Conservation (phyloP, 1,284 basidiomycete species). For the Trichosporon sp. region DNA sequence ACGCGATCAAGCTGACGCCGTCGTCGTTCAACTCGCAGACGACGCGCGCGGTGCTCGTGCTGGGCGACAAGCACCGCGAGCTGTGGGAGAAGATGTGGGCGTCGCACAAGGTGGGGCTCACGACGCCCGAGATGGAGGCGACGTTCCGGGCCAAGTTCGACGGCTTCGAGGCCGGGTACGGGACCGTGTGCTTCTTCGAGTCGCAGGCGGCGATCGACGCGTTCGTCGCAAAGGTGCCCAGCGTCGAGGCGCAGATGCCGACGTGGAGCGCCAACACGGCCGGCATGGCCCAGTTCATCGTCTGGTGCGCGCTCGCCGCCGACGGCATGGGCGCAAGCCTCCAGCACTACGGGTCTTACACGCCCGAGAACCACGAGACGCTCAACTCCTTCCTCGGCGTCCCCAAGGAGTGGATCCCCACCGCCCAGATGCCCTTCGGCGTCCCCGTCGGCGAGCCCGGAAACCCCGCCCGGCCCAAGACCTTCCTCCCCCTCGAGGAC, state of each 20-base stretch:
- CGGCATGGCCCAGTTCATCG: conserved; percentile 43
- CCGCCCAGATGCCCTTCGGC: conserved; percentile 50
- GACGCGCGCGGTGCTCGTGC: conserved; percentile 50
- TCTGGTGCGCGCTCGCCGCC: conserved; percentile 46
- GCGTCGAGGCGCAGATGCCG: conserved; percentile 18
- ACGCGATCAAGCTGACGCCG: conserved; percentile 51
- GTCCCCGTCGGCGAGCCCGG: conserved; percentile 18
- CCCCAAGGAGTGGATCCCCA: conserved; percentile 40
- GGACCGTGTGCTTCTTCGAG: conserved; percentile 53
- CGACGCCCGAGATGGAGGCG: conserved; percentile 9
- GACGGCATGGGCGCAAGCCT: conserved; percentile 50
- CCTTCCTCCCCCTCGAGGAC: conserved; percentile 22
- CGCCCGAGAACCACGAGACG: conserved; percentile 22
- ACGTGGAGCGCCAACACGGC: conserved; percentile 18
- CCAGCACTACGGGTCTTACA: conserved; percentile 30
- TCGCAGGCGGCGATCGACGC: conserved; percentile 50
- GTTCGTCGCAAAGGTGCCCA: conserved; percentile 49
- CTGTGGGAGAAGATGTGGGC: conserved; percentile 49
- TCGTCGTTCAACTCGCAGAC: conserved; percentile 52
- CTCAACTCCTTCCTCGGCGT: conserved; percentile 38
- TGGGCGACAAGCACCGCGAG: conserved; percentile 48
- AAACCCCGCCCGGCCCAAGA: conserved; percentile 27
- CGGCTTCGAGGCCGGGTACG: conserved; percentile 47
- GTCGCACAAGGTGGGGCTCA: conserved; percentile 15
- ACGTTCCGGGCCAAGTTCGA: conserved; percentile 13